Evolutionary conservation across 2,329 filamentous ascomycete genomes (phyloP).

Genomic region (Cephalotrichum gorgonifer): DNA sequence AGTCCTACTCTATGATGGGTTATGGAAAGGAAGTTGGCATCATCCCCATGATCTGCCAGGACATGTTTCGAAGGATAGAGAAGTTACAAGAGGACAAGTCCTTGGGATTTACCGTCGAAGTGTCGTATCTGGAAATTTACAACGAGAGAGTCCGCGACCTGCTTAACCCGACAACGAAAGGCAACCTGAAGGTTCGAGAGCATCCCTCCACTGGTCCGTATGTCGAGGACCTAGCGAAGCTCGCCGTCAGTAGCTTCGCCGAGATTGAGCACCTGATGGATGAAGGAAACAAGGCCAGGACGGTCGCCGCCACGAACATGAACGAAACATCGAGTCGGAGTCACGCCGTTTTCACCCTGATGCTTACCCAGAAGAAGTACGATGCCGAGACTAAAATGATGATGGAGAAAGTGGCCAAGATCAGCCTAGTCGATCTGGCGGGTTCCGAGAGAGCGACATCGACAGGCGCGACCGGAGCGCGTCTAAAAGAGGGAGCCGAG

Average conservation of each 20-base stretch:
- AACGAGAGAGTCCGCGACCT: conserved; percentile 95
- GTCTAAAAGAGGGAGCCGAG: conserved; percentile 93
- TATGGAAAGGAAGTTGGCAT: conserved; percentile 94
- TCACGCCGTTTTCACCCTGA: conserved; percentile 95
- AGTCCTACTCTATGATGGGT: conserved; percentile 99
- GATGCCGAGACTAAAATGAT: conserved; percentile 93
- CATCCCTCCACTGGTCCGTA: conserved; percentile 97
- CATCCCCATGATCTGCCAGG: conserved; percentile 91
- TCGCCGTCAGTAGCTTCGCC: conserved; percentile 84
- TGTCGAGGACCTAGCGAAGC: conserved; percentile 92
- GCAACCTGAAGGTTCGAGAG: conserved; percentile 93
- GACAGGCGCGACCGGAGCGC: conserved; percentile 88
- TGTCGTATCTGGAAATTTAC: conserved; percentile 98
- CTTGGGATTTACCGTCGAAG: conserved; percentile 84
- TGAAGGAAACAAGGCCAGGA: conserved; percentile 96
- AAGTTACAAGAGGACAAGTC: conserved; percentile 61
- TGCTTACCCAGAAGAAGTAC: conserved; percentile 84
- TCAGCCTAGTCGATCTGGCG: conserved; percentile 93
- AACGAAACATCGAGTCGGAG: conserved; percentile 98
- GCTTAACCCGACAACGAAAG: conserved; percentile 89
- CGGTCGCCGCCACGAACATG: conserved; percentile 98
- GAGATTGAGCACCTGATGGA: conserved; percentile 99
- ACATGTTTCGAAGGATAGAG: conserved; percentile 88
- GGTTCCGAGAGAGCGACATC: conserved; percentile 96
- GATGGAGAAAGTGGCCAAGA: conserved; percentile 95